phyloP scores from a whole-genome alignment of 164 flowering plant genomes.

The Amborella trichopoda region DNA sequence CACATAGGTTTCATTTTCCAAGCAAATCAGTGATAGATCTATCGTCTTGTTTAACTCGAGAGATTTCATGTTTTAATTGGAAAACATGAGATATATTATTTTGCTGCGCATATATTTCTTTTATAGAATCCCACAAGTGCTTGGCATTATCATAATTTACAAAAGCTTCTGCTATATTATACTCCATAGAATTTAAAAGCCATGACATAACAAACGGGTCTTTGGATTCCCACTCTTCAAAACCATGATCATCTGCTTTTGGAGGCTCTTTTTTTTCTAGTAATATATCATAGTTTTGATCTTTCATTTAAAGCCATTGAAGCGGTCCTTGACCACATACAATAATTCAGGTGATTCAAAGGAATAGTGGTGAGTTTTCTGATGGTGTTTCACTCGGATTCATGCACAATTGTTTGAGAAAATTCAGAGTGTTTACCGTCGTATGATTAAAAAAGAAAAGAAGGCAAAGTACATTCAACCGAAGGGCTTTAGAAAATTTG shows the following conservation, averaged over 20 bases:
- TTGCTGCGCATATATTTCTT: neutral
- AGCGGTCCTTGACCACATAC: neutral
- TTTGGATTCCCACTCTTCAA: neutral
- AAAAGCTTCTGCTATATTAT: neutral
- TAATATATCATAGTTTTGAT: constrained; percentile 2
- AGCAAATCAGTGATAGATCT: neutral
- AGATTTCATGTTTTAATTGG: neutral
- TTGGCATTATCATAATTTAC: neutral
- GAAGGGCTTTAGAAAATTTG: too few relatives aligned
- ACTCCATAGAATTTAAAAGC: neutral
- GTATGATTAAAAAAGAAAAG: too few relatives aligned
- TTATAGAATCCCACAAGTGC: neutral
- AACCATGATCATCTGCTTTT: neutral
- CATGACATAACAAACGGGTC: neutral
- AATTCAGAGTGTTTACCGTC: too few relatives aligned
- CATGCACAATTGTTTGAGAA: too few relatives aligned
- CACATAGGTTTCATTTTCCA: too few relatives aligned
- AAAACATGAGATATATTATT: neutral
- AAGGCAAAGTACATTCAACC: too few relatives aligned
- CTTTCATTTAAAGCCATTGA: neutral
- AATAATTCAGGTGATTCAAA: too few relatives aligned
- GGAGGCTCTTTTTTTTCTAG: neutral
- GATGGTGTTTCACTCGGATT: too few relatives aligned
- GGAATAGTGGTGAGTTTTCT: too few relatives aligned
- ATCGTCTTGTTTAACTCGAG: neutral